These are phyloP conservation scores for Durio zibethinus DNA, from an alignment of 345 rosid genomes.

Conservation along the genomic window DNA sequence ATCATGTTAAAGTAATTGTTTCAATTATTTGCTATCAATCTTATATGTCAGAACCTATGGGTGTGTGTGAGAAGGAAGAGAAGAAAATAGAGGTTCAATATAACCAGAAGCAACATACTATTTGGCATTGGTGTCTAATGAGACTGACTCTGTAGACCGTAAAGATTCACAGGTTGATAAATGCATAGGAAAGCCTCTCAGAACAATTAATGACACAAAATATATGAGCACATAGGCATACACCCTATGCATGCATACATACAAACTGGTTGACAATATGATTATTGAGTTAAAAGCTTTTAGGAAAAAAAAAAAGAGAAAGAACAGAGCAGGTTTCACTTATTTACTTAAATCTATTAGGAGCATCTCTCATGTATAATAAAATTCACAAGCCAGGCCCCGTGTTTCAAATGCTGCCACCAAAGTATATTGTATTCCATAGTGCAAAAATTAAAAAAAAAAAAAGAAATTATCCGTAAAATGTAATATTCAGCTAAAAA, in stretches of 20 bases:
- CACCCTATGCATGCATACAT: not conserved
- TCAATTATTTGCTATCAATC: not conserved
- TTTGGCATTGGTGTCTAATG: not conserved
- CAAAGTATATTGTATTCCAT: no score
- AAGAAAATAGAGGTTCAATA: not conserved
- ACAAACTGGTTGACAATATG: not conserved
- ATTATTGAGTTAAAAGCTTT: no score
- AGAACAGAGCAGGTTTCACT: no score
- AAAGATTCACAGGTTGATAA: not conserved
- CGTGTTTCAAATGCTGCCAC: no score
- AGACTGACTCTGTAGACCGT: not conserved
- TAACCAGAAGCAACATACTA: not conserved
- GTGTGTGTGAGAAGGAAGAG: not conserved
- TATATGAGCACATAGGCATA: not conserved
- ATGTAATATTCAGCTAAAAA: no score
- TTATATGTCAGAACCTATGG: not conserved
- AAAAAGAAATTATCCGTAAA: no score
- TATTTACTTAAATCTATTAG: no score
- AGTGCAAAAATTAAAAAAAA: no score
- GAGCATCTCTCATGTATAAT: no score
- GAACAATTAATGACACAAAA: not conserved
- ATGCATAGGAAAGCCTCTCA: not conserved
- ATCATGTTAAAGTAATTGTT: not conserved
- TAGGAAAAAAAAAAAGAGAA: no score
- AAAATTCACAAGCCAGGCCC: no score